Base-by-base conservation (phyloP, 1,284 basidiomycete species). In the Pascua sp. region DNA sequence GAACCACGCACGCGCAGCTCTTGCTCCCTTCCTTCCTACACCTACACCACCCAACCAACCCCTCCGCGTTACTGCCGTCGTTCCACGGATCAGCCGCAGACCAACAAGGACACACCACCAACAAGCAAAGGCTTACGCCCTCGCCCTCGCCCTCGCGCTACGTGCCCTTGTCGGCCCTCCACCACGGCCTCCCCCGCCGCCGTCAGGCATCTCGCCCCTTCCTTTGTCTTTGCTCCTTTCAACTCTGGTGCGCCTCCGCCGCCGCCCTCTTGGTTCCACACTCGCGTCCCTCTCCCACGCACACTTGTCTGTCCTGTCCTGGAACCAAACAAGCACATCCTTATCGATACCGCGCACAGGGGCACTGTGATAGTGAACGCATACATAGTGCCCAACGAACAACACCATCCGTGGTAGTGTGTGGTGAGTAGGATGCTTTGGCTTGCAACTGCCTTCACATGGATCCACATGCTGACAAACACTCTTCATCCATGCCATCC, bases 311-410 rank as follows among this genome's bases (percentile, higher is more conserved):
- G 10, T n/a, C 11, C 39, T 38, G 46, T 42, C 53, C 53, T 55
- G 53, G 53, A 55, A 55, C 53, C 53, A 55, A 55, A 55, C 48
- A 55, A 45, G 11, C n/a, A n/a, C n/a, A n/a, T n/a, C n/a, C 38
- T 43, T 24, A 32, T 42, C 46, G 8, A 11, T 42, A 36, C 38
- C 18, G 17, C 47, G 15, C 18, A 53, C 32, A 53, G 39, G 24
- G 39, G 9, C n/a, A n/a, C n/a, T n/a, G n/a, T n/a, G n/a, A n/a
- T n/a, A n/a, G n/a, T n/a, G n/a, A n/a, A n/a, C n/a, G n/a, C n/a
- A n/a, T n/a, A n/a, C n/a, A n/a, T n/a, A 40, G 36, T 43, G 43
- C 15, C 17, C 37, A 51, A 38, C 39, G 41, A 15, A 5, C 24
- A 36, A 36, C 40, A 51, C 9, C 11, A 42, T 12, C 10, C 11